phyloP scores from a whole-genome alignment of 2,329 filamentous ascomycete species.

The Daldinia sp. region DNA sequence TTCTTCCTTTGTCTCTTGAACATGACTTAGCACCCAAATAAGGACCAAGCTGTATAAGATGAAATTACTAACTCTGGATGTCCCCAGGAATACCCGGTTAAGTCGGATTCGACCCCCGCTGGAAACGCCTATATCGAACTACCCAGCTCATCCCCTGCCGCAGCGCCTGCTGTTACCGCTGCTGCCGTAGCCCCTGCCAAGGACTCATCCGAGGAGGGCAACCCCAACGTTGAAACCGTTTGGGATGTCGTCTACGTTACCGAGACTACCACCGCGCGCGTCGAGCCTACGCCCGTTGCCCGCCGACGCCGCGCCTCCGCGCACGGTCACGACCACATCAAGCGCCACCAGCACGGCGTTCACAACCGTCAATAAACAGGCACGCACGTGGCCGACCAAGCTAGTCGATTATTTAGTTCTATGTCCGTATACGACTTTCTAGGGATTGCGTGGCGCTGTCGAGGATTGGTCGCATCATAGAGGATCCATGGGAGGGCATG shows the following conservation, averaged over 20 bases:
- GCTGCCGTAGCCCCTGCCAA: constrained; percentile 28
- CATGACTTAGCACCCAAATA: neutral
- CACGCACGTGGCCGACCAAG: neutral
- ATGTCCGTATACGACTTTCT: constrained; percentile 22
- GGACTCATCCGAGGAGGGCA: constrained; percentile 36
- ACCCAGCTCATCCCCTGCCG: constrained; percentile 35
- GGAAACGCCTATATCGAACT: constrained; percentile 53
- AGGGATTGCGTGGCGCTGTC: constrained; percentile 30
- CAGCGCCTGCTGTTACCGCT: constrained; percentile 40
- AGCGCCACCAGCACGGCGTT: constrained; percentile 38
- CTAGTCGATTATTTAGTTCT: constrained; percentile 5
- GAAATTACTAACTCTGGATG: constrained; percentile 24
- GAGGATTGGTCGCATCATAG: constrained; percentile 32
- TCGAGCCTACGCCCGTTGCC: constrained; percentile 40
- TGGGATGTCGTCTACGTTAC: constrained; percentile 62
- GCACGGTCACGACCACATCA: constrained; percentile 44
- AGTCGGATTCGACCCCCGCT: constrained; percentile 45
- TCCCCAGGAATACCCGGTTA: constrained; percentile 26
- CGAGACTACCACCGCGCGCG: constrained; percentile 42
- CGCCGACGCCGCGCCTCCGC: constrained; percentile 42
- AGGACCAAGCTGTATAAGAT: neutral
- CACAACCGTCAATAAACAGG: constrained; percentile 14
- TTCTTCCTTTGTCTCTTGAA: constrained; percentile 14
- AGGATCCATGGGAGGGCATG: constrained; percentile 11
- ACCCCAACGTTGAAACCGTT: constrained; percentile 54